These are phyloP conservation scores for Globisporangium emineosum DNA, from an alignment of 352 stramenopile genomes.

Conservation along the genomic window DNA sequence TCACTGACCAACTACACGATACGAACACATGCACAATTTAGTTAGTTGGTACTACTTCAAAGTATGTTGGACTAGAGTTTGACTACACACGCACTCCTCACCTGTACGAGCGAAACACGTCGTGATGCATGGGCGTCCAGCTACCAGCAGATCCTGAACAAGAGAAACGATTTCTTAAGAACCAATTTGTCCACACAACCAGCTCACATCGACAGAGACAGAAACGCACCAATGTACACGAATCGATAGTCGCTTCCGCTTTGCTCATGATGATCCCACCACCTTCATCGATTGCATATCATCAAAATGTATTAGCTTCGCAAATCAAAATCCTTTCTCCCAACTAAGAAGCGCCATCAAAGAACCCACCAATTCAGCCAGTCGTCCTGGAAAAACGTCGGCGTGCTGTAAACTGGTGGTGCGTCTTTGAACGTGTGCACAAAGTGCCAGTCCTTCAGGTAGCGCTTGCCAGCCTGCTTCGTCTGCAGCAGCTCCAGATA, in stretches of 20 bases:
- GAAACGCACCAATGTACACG: slow-evolving; percentile 89
- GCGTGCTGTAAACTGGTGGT: slow-evolving; percentile 71
- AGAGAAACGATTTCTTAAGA: neutral
- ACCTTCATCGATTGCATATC: slow-evolving; percentile 29
- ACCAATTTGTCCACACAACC: neutral
- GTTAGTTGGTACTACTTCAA: too few relatives aligned
- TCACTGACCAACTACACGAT: slow-evolving; percentile 91
- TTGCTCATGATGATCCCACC: slow-evolving; percentile 69
- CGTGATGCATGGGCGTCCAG: slow-evolving; percentile 92
- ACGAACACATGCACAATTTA: neutral
- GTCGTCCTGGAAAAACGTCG: slow-evolving; percentile 86
- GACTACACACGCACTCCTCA: slow-evolving; percentile 9
- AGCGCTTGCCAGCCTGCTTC: slow-evolving; percentile 44
- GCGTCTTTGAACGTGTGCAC: slow-evolving; percentile 45
- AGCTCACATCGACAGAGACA: neutral
- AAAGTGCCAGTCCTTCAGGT: slow-evolving; percentile 89
- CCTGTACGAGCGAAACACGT: slow-evolving; percentile 96
- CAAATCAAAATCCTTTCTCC: neutral
- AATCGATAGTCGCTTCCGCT: slow-evolving; percentile 93
- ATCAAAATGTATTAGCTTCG: neutral
- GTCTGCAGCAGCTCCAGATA: slow-evolving; percentile 63
- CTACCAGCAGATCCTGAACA: slow-evolving; percentile 78
- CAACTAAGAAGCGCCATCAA: too few relatives aligned
- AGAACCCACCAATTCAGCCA: slow-evolving; percentile 88
- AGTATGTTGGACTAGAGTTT: neutral